Base-by-base conservation (phyloP, 768 basidiomycete species). In the Ramaria sp. region DNA sequence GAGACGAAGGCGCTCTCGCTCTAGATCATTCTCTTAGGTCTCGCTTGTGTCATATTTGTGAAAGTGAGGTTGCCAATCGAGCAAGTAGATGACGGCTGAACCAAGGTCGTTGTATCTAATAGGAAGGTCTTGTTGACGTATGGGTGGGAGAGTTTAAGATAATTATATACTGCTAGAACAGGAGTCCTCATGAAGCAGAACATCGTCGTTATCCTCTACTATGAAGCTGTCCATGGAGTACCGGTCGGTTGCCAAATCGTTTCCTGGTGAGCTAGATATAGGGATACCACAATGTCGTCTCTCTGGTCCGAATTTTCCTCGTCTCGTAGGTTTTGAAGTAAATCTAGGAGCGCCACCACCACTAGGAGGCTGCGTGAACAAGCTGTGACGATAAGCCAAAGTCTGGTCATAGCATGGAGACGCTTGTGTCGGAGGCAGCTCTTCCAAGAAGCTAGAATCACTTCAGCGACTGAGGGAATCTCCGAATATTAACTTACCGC, bases 211-310 rank as follows among this genome's bases (percentile, higher is more conserved):
- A 62, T 92, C 88, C 52, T 73, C 78, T 12, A 92, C 88, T 15
- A 92, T 78, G 60, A 92, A 92, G 63, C 84, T 91, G 10, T 80
- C 89, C 42, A 84, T 62, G 41, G 70, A 74, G 63, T 92, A 92
- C 48, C 79, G 75, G 58, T 89, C 83, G 5, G 75, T 68, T 49
- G 74, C 76, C 12, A 69, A 73, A 34, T 75, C 72, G 37, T 73
- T 72, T 18, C 68, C 67, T 20, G 70, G 69, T 3, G 86, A 88
- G 58, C 84, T 88, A 8, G 81, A 79, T 48, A 73, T 61, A 36
- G 56, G 60, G 4, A 56, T 49, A 8, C 41, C 55, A 32, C 64
- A 61, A 28, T 66, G 65, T 39, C 58, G 66, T 27, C 61, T 39
- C 57, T 62, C 15, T 57, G 50, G 50, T 41, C 34, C 48, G 60